A percentile compares a stretch with the other conserved stretches of the same genome.
phyloP scores from a whole-genome alignment of 129 eudicot genomes.

The Helianthus tuberosus region DNA sequence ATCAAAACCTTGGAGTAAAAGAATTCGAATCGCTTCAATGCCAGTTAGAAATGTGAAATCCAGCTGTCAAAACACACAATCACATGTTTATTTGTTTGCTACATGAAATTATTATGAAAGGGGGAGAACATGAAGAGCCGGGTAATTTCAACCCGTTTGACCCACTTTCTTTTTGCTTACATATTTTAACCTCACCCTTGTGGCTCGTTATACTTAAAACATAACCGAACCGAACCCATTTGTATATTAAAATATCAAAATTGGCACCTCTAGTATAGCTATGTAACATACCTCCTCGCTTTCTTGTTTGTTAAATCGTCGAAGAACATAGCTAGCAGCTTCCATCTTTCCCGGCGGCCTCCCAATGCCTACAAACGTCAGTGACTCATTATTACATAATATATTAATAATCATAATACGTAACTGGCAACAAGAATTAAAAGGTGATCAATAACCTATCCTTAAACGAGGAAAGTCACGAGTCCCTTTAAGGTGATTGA shows the following conservation, averaged over 20 bases:
- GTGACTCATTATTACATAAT: conserved; percentile 3
- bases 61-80: conserved; percentile 49
- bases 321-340: conserved; percentile 75
- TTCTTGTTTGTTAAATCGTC: conserved; percentile 76
- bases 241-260: not conserved
- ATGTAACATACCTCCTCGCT: conserved; percentile 68
- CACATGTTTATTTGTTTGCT: conserved; percentile 5
- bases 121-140: not conserved
- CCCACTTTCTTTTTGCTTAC: not conserved
- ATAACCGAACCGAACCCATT: no score
- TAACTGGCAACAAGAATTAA: not conserved
- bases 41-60: conserved; percentile 80
- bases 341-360: conserved; percentile 98
- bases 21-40: conserved; percentile 78
- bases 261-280: not conserved
- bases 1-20: conserved; percentile 72
- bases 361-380: conserved; percentile 67
- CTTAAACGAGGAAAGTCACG: conserved; percentile 92
- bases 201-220: not conserved
- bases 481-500: conserved; percentile 80
- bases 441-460: conserved; percentile 56
- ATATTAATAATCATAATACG: not conserved
- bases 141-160: not conserved
- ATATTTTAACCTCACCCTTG: not conserved
- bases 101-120: not conserved